Conservation (phyloP, 225 moss, liverwort and hornwort species). For the Marchantia paleacea region DNA sequence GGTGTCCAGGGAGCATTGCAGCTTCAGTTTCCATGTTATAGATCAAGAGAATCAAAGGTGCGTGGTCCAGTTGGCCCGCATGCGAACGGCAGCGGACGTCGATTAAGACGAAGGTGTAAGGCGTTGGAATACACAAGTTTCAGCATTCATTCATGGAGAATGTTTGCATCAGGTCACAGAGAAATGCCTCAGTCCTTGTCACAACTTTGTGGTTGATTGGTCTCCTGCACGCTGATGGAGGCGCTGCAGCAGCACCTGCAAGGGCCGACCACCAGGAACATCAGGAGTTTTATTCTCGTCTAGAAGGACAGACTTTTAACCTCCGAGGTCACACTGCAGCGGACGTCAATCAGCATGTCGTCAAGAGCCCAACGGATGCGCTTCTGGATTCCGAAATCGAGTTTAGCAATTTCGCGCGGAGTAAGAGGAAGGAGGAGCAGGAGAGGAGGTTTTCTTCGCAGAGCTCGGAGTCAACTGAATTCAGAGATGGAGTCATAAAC, state of each 20-base stretch:
- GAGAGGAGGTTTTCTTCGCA: background rate
- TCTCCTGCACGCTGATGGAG: background rate
- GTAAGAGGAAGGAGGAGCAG: background rate
- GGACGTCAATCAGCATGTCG: background rate
- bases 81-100: background rate
- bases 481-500: background rate
- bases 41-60: background rate
- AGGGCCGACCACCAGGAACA: background rate
- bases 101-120: background rate
- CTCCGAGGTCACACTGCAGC: background rate
- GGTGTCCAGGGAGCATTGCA: background rate
- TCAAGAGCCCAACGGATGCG: background rate
- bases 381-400: background rate
- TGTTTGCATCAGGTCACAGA: conserved; percentile 9
- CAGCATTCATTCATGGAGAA: conserved; percentile 15
- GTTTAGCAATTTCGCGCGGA: background rate
- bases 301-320: conserved; percentile 1
- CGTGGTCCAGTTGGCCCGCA: conserved; percentile 3
- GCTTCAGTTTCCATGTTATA: background rate
- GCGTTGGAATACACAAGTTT: background rate
- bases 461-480: background rate
- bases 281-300: background rate
- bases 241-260: background rate
- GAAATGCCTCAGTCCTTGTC: conserved; percentile 5
- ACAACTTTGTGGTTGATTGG: conserved; percentile 6